phyloP scores from a whole-genome alignment of 306 rosid species.

The Comarum palustre region DNA sequence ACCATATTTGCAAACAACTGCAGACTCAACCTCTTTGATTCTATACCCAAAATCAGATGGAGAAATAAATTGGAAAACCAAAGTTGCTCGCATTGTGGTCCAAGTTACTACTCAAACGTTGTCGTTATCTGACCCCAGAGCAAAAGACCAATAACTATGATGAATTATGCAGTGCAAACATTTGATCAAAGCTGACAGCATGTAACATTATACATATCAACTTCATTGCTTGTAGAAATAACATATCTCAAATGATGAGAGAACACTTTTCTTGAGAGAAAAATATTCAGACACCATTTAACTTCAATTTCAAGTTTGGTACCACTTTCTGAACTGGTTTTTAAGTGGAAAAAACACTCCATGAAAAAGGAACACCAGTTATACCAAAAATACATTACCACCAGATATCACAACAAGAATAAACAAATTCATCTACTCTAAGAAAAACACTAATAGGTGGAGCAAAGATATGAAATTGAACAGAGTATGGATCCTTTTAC shows the following conservation, averaged over 20 bases:
- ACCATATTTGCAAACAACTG: neutral
- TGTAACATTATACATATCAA: neutral
- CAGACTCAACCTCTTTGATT: neutral
- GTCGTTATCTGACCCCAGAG: neutral
- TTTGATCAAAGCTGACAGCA: neutral
- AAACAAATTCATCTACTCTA: conserved; percentile 45
- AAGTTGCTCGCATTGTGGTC: neutral
- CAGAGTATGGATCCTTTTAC: conserved; percentile 1
- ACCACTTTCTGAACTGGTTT: conserved; percentile 19
- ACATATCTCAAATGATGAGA: conserved; percentile 8
- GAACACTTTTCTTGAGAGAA: neutral
- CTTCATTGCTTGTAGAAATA: neutral
- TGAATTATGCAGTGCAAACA: neutral
- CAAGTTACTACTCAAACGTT: neutral
- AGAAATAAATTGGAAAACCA: neutral
- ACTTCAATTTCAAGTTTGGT: conserved; percentile 5
- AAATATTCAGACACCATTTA: conserved; percentile 15
- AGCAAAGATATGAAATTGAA: conserved; percentile 7
- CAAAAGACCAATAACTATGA: neutral
- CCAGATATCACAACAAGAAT: conserved; percentile 39
- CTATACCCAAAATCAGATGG: conserved; percentile 1
- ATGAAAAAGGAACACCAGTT: conserved; percentile 21
- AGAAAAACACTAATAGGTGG: neutral
- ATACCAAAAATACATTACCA: conserved; percentile 15
- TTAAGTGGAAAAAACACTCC: conserved; percentile 16